These are phyloP conservation scores for Cyclostephanos tholiformis DNA, from an alignment of 108 stramenopile species.

Conservation along the genomic window DNA sequence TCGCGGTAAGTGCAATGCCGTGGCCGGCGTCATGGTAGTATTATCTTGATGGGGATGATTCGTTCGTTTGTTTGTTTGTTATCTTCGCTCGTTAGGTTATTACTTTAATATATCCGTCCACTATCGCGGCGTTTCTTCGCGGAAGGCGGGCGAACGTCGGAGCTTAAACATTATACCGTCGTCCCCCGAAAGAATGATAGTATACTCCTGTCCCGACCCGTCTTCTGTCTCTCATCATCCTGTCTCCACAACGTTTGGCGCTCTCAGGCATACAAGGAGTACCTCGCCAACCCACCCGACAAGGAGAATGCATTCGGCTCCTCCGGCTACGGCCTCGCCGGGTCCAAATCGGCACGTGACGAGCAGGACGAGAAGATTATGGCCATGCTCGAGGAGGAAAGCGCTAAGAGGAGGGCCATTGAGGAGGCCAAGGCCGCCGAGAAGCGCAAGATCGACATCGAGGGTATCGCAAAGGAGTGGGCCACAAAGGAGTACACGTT, in stretches of 20 bases:
- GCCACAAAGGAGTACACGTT: constrained; percentile 74
- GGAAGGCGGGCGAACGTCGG: too few relatives aligned
- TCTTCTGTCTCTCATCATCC: not conserved
- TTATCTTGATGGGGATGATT: too few relatives aligned
- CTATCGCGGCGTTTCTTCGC: not conserved
- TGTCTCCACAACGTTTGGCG: not conserved
- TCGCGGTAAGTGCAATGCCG: constrained; percentile 33
- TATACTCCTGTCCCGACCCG: too few relatives aligned
- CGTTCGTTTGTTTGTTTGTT: not conserved
- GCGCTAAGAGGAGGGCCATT: constrained; percentile 17
- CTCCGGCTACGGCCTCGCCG: not conserved
- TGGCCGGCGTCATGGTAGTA: too few relatives aligned
- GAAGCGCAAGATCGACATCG: constrained; percentile 54
- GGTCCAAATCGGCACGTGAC: constrained; percentile 6
- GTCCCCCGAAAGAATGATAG: not conserved
- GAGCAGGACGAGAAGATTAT: constrained; percentile 32
- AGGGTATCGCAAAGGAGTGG: constrained; percentile 78
- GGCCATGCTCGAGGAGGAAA: constrained; percentile 28
- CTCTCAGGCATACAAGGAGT: constrained; percentile 33
- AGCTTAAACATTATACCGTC: too few relatives aligned
- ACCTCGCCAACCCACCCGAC: constrained; percentile 22
- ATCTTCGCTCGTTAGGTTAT: too few relatives aligned
- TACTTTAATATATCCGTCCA: not conserved
- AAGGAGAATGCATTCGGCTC: constrained; percentile 14
- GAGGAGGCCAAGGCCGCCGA: constrained; percentile 21